Base-by-base conservation (phyloP, 495 filamentous ascomycete genomes). In the Cenococcum geophilum region DNA sequence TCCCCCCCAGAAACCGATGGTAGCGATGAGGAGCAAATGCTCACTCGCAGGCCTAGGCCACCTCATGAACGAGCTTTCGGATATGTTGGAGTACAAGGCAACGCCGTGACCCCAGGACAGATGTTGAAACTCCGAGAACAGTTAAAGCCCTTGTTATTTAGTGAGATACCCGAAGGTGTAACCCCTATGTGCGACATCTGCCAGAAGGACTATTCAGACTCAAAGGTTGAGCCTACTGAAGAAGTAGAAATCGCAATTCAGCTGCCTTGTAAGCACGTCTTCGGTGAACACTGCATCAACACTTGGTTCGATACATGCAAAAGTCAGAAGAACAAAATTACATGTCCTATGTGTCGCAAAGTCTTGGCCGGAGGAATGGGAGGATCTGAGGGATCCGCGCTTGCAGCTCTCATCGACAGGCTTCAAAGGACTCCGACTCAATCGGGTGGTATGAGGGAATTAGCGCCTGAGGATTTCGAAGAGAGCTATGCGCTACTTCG, bases 241-340 rank as follows among this genome's bases (percentile, higher is more conserved):
- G 62, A 68, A n/a, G 58, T 61, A 16, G 66, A 68, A 48, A 59
- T 68, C 20, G 66, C 66, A 0, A 62, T 68, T 10, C 54, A 65
- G 50, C 66, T 68, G 16, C 62, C 66, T 1, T 68, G 66, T 45
- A 65, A 68, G 56, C 66, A 68, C 35, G 37, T 68, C 11, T 68
- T 68, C 57, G 66, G 66, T 0, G 66, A 68, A 22, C 55, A 65
- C 14, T 68, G 66, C 48, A 56, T 68, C 59, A 64, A 68, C 36
- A 65, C 54, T 16, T 68, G 66, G 66, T 61, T 64, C 45, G 56
- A 68, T 10, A 68, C 66, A 9, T 68, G 66, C 52, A 59, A 57
- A 37, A 52, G 23, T 32, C 62, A 68, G 54, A 68, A 68, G 59
- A 61, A 62, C 50, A 65, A 64, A 45, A 64, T 68, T 22, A 68